Conservation (phyloP, 148 eudicot species). For the Persicaria tinctoria region DNA sequence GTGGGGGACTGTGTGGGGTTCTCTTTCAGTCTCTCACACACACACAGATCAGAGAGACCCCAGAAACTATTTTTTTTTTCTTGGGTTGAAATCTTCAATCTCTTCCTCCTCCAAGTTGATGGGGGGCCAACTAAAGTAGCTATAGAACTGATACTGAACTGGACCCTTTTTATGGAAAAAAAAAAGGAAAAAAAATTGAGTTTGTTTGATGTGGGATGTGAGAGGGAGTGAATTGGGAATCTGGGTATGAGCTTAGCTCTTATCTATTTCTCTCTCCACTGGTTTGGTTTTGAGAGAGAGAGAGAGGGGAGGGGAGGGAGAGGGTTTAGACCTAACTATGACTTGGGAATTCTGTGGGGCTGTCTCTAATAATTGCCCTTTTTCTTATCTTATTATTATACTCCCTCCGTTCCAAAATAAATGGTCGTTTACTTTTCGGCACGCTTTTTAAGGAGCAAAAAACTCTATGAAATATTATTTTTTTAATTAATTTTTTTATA, state of each 20-base stretch:
- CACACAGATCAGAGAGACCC: not conserved
- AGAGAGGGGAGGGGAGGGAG: too few relatives aligned
- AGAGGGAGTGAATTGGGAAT: not conserved
- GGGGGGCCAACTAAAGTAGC: not conserved
- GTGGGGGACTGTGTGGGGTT: conserved; percentile 7
- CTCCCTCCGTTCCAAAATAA: too few relatives aligned
- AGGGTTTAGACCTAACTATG: too few relatives aligned
- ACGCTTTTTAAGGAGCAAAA: too few relatives aligned
- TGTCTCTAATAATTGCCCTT: not conserved
- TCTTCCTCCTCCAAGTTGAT: not conserved
- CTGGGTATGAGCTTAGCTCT: too few relatives aligned
- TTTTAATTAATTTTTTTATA: too few relatives aligned
- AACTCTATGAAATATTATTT: too few relatives aligned
- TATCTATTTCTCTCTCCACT: too few relatives aligned
- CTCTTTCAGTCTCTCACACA: not conserved
- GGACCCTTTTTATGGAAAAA: not conserved
- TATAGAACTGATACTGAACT: not conserved
- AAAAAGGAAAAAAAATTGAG: not conserved
- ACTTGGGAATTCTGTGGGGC: not conserved
- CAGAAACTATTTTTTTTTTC: not conserved
- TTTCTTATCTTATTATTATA: not conserved
- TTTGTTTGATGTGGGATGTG: not conserved
- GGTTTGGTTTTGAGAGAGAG: too few relatives aligned
- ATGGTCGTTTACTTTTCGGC: too few relatives aligned
- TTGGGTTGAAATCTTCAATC: not conserved